Evolutionary conservation across 1,284 basidiomycete genomes (phyloP), one percentile per base, ranked within the genome.

Genomic region (Mycosarcoma maydis): DNA sequence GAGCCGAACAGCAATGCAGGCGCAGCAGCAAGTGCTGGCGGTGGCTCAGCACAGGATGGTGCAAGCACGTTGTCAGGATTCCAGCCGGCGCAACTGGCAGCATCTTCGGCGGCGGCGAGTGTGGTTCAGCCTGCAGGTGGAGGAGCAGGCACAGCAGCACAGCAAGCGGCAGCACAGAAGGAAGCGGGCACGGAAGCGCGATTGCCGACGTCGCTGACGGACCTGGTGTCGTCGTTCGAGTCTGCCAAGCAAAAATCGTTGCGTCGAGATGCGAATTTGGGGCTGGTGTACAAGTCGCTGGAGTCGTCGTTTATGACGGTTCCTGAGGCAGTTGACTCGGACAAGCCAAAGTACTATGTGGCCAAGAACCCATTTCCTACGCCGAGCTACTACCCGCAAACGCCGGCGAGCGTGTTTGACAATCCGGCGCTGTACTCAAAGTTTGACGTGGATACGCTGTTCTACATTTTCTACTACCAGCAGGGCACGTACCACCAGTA

Each of bases 381-480:
- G 24, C 90, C 95, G n/a, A 85, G 88, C 19, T 97, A 96, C 84
- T 99, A 99, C 83, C 94, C 96, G 36, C 96, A 98, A 83, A 83
- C 88, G 50, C 92, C 92, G 10, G 87, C 90, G 72, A 87, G 90
- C 20, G 85, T 92, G 45, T 86, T 98, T 55, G 92, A 89, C 80
- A 91, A 93, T 57, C 88, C 93, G 47, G 88, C 87, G 24, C 87
- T 98, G 50, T 98, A 96, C 83, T 86, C 90, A 51, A 92, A 95
- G 82, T 87, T 98, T 67, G 96, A 99, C 73, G 90, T 97, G 37
- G 96, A 99, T 84, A 98, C 94, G 32, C 85, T 98, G 19, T 98
- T 99, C 85, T 99, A 94, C 85, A 92, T 98, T 81, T 99, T 99
- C 84, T 99, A 99, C 85, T 98, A 93, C 85, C 88, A 92, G 65